These are phyloP conservation scores for Agapanthus africanus DNA, from an alignment of 106 monocot species.

Conservation along the genomic window DNA sequence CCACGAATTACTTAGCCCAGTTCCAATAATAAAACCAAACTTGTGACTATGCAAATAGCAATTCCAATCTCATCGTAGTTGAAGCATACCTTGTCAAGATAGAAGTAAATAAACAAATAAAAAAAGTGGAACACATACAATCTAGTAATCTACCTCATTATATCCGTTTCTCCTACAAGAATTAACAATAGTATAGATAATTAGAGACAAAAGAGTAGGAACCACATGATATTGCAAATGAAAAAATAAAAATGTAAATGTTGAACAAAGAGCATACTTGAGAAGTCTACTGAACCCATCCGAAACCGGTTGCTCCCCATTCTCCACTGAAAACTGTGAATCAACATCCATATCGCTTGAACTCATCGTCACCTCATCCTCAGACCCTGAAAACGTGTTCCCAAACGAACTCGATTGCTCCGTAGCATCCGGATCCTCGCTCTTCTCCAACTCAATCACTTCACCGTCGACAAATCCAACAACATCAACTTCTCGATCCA, in stretches of 20 bases:
- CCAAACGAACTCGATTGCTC: constrained; percentile 22
- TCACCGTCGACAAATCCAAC: constrained; percentile 2
- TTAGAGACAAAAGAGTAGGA: too few species aligned
- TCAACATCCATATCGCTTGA: constrained; percentile 17
- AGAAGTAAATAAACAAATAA: neutral
- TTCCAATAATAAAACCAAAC: neutral
- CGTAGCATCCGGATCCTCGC: constrained; percentile 6
- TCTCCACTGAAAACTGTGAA: constrained; percentile 10
- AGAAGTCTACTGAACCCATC: constrained; percentile 10
- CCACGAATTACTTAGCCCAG: neutral
- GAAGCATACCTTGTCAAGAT: neutral
- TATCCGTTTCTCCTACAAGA: too few species aligned
- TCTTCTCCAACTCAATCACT: neutral
- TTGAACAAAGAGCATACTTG: constrained; percentile 7
- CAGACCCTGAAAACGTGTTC: constrained; percentile 20
- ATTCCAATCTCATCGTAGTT: neutral
- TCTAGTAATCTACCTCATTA: neutral
- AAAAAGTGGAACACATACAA: neutral
- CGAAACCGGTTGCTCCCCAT: neutral
- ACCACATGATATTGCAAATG: neutral
- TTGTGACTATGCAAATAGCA: neutral
- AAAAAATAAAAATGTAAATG: neutral
- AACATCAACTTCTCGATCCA: constrained; percentile 17
- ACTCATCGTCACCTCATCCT: constrained; percentile 3
- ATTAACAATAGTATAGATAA: too few species aligned